Percentiles rank a stretch among this genome's conserved stretches.
Evolutionary conservation across 169 alveolate species (phyloP).

Genomic region (Fabrea salina): DNA sequence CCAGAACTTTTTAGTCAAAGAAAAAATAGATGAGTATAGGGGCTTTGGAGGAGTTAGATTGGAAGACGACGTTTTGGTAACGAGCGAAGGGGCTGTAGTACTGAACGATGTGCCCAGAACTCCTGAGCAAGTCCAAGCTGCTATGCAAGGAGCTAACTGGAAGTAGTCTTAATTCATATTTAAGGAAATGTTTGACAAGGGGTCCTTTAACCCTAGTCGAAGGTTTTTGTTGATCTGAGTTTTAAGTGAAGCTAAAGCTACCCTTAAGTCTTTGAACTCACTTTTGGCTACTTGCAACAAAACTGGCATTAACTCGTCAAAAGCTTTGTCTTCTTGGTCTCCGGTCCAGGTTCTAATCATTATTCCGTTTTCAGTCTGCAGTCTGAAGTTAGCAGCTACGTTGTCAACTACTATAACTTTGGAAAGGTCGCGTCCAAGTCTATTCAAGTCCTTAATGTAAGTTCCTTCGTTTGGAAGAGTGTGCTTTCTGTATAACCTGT

Average conservation of each 20-base stretch:
- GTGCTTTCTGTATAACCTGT: slow-evolving; percentile 81
- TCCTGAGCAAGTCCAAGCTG: slow-evolving; percentile 67
- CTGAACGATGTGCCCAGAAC: slow-evolving; percentile 81
- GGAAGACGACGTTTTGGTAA: slow-evolving; percentile 85
- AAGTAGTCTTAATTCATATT: no score
- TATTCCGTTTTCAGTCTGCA: slow-evolving; percentile 80
- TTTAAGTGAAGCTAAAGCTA: no score
- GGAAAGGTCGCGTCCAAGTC: slow-evolving; percentile 75
- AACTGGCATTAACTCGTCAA: no score
- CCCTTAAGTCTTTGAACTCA: no score
- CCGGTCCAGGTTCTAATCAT: slow-evolving; percentile 80
- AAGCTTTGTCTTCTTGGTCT: slow-evolving; percentile 72
- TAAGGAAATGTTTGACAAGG: no score
- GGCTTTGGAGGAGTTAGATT: slow-evolving; percentile 87
- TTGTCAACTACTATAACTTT: slow-evolving; percentile 81
- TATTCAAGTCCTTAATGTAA: slow-evolving; percentile 78
- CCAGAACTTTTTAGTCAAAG: slow-evolving; percentile 40
- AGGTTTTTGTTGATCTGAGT: no score
- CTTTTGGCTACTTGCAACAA: no score
- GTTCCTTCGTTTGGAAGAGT: slow-evolving; percentile 56
- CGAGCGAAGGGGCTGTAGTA: slow-evolving; percentile 70
- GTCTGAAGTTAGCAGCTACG: slow-evolving; percentile 73
- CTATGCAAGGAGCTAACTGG: slow-evolving; percentile 18
- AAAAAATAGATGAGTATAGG: slow-evolving; percentile 59
- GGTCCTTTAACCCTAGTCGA: no score